Percentiles rank a stretch among this genome's conserved stretches.
Conservation (phyloP, 2,329 filamentous ascomycete genomes). For the Verticillium nubilum region DNA sequence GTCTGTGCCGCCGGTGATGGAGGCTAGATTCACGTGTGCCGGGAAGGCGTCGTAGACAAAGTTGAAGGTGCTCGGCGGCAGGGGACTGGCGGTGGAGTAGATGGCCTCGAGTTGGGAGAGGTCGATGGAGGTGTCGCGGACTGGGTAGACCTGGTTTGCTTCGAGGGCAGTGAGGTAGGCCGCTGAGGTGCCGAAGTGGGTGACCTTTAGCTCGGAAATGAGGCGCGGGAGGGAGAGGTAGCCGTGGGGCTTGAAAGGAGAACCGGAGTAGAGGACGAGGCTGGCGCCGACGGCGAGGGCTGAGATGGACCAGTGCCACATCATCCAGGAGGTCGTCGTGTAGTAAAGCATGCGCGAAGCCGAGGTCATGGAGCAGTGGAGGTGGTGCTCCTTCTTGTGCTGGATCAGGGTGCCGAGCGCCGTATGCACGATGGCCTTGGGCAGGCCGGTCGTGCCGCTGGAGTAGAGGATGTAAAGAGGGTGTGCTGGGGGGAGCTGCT, state of each 20-base stretch:
- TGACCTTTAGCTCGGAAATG: slow-evolving; percentile 75
- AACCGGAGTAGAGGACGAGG: slow-evolving; percentile 85
- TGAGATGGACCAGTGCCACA: slow-evolving; percentile 97
- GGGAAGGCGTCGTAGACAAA: slow-evolving; percentile 87
- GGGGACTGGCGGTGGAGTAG: slow-evolving; percentile 88
- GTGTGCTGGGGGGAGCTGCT: slow-evolving; percentile 75
- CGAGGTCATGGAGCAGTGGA: slow-evolving; percentile 76
- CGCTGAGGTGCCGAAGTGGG: slow-evolving; percentile 91
- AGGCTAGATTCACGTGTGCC: slow-evolving; percentile 73
- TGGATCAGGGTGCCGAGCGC: slow-evolving; percentile 86
- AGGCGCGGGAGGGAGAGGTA: slow-evolving; percentile 78
- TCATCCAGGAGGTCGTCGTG: slow-evolving; percentile 97
- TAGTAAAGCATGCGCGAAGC: slow-evolving; percentile 82
- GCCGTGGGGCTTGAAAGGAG: slow-evolving; percentile 75
- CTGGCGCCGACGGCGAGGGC: slow-evolving; percentile 78
- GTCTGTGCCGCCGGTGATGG: slow-evolving; percentile 93
- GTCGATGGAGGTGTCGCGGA: slow-evolving; percentile 45
- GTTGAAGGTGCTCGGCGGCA: slow-evolving; percentile 87
- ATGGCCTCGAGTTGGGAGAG: slow-evolving; percentile 71
- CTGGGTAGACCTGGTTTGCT: slow-evolving; percentile 63
- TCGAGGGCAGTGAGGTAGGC: slow-evolving; percentile 91
- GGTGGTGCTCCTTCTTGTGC: slow-evolving; percentile 92
- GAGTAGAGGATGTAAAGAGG: slow-evolving; percentile 93
- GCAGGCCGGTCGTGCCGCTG: slow-evolving; percentile 78
- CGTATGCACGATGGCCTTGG: slow-evolving; percentile 93